phyloP scores from a whole-genome alignment of 2,329 filamentous ascomycete genomes.

The Trichoderma sp. region DNA sequence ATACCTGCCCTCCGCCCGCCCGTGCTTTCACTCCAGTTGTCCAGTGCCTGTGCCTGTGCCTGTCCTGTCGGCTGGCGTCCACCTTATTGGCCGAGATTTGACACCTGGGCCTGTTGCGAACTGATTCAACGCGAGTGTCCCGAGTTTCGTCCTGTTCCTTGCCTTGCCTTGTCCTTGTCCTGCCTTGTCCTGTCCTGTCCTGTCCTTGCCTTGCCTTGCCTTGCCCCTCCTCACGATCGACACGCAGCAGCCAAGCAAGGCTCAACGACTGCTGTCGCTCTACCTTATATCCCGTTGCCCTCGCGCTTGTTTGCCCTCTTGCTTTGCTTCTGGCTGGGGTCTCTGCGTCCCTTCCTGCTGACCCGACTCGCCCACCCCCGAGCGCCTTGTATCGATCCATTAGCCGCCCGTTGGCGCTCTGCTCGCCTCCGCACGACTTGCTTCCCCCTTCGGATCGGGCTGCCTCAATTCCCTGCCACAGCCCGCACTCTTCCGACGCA shows the following conservation, averaged over 20 bases:
- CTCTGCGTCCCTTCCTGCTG: constrained; percentile 3
- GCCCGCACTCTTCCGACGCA: constrained; percentile 13
- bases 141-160: constrained; percentile 17
- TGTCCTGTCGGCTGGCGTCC: constrained; percentile 12
- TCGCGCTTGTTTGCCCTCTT: background rate
- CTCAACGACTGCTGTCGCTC: background rate
- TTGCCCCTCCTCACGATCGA: constrained; percentile 23
- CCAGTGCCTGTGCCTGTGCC: constrained; percentile 1
- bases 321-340: background rate
- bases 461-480: constrained; percentile 13
- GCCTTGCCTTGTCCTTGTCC: background rate
- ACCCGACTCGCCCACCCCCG: constrained; percentile 1
- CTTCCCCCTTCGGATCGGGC: background rate
- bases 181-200: background rate
- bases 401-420: constrained; percentile 22
- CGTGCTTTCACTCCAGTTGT: background rate
- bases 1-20: background rate
- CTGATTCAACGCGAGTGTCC: constrained; percentile 18
- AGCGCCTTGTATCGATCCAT: constrained; percentile 17
- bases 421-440: constrained; percentile 23
- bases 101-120: constrained; percentile 22
- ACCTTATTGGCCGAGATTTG: constrained; percentile 24
- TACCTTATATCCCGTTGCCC: background rate
- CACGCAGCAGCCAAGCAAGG: constrained; percentile 1
- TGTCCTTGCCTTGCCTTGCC: background rate